Conservation (phyloP, 2,329 filamentous ascomycete species). For the Paracorniculantispora psalliotae region DNA sequence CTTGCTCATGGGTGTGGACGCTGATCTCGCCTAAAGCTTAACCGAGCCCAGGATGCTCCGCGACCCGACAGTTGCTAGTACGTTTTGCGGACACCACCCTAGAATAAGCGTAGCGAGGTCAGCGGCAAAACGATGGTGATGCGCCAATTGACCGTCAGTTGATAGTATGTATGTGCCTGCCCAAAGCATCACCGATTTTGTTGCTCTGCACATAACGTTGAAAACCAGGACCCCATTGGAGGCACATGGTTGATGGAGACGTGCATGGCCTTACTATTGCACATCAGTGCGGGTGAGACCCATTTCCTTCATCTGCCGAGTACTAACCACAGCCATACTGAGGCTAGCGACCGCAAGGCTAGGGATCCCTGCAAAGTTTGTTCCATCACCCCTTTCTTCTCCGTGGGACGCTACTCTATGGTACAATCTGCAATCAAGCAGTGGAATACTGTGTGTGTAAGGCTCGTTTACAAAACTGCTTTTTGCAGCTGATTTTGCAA, state of each 20-base stretch:
- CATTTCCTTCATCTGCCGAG: neutral
- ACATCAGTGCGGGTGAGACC: neutral
- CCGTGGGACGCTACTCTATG: neutral
- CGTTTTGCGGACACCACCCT: too few relatives aligned
- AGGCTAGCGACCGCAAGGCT: neutral
- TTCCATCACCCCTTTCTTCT: neutral
- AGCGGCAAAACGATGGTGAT: too few relatives aligned
- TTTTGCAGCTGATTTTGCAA: neutral
- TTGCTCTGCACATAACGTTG: neutral
- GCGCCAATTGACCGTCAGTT: too few relatives aligned
- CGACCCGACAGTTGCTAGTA: neutral
- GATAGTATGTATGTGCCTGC: neutral
- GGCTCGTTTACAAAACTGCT: neutral
- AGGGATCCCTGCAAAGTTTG: neutral
- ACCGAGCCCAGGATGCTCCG: neutral
- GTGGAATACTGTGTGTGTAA: neutral
- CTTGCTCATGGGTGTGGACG: neutral
- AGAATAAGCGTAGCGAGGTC: neutral
- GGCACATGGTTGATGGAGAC: too few relatives aligned
- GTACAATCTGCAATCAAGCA: neutral
- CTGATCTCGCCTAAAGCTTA: neutral
- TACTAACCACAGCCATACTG: neutral
- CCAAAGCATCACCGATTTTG: too few relatives aligned
- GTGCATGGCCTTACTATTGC: neutral
- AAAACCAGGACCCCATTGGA: too few relatives aligned